Evolutionary conservation across 257 asterid species (phyloP).

Genomic region (Dorcoceras hygrometricum): DNA sequence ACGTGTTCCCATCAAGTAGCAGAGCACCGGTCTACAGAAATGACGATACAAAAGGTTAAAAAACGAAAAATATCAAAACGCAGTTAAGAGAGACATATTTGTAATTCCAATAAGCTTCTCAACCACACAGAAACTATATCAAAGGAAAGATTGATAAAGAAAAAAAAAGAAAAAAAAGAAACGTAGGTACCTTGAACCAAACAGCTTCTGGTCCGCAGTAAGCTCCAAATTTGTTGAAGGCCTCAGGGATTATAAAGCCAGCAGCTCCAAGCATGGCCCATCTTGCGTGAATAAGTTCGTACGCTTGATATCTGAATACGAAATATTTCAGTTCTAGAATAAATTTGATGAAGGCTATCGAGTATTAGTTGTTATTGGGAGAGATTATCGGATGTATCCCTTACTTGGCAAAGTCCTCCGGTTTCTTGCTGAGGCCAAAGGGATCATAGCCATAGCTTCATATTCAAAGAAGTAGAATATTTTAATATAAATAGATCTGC

Average conservation of each 20-base stretch:
- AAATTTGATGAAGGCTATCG: neutral
- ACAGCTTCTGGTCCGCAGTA: constrained; percentile 98
- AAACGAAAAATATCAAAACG: neutral
- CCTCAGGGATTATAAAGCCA: constrained; percentile 88
- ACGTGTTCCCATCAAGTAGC: constrained; percentile 92
- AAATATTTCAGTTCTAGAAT: neutral
- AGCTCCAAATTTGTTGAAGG: constrained; percentile 95
- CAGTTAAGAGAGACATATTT: too few species aligned
- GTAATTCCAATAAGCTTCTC: neutral
- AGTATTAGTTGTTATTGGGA: neutral
- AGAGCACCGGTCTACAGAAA: constrained; percentile 79
- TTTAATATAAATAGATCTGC: neutral
- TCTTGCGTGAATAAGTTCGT: constrained; percentile 83
- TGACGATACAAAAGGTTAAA: neutral
- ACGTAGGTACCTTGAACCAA: constrained; percentile 95
- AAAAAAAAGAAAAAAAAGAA: too few species aligned
- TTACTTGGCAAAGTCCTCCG: constrained; percentile 84
- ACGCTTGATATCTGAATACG: constrained; percentile 69
- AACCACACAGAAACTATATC: neutral
- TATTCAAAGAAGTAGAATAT: neutral
- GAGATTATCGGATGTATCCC: too few species aligned
- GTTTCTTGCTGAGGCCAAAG: constrained; percentile 95
- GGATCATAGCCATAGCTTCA: constrained; percentile 98
- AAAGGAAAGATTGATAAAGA: neutral
- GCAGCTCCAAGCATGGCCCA: constrained; percentile 99